phyloP scores from a whole-genome alignment of 129 eudicot species.

The Chrysanthemum makinoi region DNA sequence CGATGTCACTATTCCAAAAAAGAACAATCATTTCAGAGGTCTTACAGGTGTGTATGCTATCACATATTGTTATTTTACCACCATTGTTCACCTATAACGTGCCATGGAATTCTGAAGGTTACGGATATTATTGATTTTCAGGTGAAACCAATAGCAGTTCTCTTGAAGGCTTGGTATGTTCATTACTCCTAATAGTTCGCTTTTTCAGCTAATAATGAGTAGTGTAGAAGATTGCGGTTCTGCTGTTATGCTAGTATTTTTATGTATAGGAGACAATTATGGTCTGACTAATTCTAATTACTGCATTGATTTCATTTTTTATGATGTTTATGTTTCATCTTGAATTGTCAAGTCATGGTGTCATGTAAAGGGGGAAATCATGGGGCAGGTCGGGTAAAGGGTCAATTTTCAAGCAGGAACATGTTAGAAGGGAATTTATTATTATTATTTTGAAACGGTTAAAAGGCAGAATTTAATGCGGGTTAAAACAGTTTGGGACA shows the following conservation, averaged over 20 bases:
- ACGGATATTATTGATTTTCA: slow-evolving; percentile 24
- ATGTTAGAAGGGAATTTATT: too few relatives aligned
- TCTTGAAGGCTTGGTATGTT: slow-evolving; percentile 63
- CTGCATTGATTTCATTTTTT: background rate
- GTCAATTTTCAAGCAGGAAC: background rate
- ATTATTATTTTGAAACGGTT: too few relatives aligned
- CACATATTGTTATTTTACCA: background rate
- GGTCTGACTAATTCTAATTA: background rate
- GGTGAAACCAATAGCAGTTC: slow-evolving; percentile 60
- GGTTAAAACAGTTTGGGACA: background rate
- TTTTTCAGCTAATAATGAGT: background rate
- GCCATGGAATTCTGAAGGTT: slow-evolving; percentile 6
- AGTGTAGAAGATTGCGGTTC: background rate
- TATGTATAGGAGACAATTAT: background rate
- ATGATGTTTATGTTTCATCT: background rate
- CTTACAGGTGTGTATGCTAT: slow-evolving; percentile 55
- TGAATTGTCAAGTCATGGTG: background rate
- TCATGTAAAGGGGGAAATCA: background rate
- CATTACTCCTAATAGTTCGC: background rate
- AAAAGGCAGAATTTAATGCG: too few relatives aligned
- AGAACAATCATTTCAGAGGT: slow-evolving; percentile 40
- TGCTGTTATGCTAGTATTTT: background rate
- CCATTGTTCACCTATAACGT: background rate
- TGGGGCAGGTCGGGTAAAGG: background rate
- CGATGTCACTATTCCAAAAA: slow-evolving; percentile 25